Evolutionary conservation across 2,329 filamentous ascomycete genomes (phyloP), one percentile per base, ranked within the genome.

Genomic region (Sporothrix brasiliensis): DNA sequence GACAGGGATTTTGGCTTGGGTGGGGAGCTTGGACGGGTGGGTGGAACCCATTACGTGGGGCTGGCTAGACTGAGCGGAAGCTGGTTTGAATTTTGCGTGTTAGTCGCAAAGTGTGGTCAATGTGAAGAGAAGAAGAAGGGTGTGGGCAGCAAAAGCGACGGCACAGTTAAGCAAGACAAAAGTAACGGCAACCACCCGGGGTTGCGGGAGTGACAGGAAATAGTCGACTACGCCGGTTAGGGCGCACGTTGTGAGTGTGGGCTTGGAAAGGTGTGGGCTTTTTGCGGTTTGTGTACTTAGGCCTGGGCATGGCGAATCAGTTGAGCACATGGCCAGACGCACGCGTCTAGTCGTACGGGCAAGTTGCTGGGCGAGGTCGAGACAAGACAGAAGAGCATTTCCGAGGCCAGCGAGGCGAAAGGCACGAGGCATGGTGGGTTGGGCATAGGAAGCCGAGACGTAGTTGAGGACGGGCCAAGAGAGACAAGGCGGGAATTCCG

Each of bases 241-340:
- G 47, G 63, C 44, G 47, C 13, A 34, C 10, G 16, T 34, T 19
- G 19, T n/a, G 34, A 16, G 47, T 21, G 39, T 63, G 13, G 58
- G 39, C 58, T 63, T 63, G 13, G 34, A 63, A 14, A 63, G 13
- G 58, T 24, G 58, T 47, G 58, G 58, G 39, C 13, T 61, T 13
- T 44, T 19, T 19, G 60, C 44, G 44, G 7, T 41, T 41, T 41
- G 39, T 41, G 19, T 24, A 50, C 44, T 24, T 70, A 9, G 69
- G 44, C 61, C 49, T 14, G 19, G 39, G 69, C 54, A 44, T 66
- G 66, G 56, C 72, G 67, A 73, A 73, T 73, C 72, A 71, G 11
- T 69, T 50, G 58, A 21, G 70, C 70, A 69, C 70, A 68, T 72
- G 72, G 60, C 53, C 13, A 19, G 24, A 30, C n/a, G 54, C 47